Evolutionary conservation across 2,329 filamentous ascomycete species (phyloP), one percentile per base, ranked within the genome.

Genomic region (Aureobasidium mangrovei): DNA sequence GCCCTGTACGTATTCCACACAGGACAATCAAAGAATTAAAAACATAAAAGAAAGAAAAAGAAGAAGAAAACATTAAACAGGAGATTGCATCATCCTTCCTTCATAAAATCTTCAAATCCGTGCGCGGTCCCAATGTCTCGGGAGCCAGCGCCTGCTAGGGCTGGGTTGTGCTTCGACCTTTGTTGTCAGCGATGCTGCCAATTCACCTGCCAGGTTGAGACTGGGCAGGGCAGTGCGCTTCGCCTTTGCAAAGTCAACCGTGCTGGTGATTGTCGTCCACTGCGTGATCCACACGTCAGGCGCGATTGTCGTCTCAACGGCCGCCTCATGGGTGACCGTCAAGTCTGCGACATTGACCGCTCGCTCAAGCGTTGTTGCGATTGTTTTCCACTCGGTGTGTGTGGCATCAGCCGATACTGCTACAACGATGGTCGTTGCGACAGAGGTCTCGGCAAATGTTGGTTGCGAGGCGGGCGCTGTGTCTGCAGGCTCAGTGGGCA

Each of bases 61-160:
- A 7, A 44, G 6, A 35, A 8, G 33, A 51, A 41, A 51, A 51
- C 47, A 51, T 51, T 51, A 49, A 12, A 41, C 35, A 35, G 40
- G 41, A 48, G n/a, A 39, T 27, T 49, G 46, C 46, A 27, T 39
- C 40, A 4, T 3, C 10, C 31, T 40, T 48, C 45, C 35, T 48
- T 48, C 45, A 7, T 48, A 42, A 51, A 51, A 51, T 51, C 38
- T 51, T 51, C 10, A 51, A 18, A 28, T 41, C 24, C 38, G 28
- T 51, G 47, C 38, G 33, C 38, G 47, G 38, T 38, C 47, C 47
- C 47, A 51, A 18, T 51, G 28, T 51, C 47, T 42, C 7, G 47
- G 47, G 47, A 51, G 47, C 47, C 47, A 51, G 38, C 47, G 47
- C 38, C 47, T 51, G 47, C 47, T 51, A 35, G 47, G 38, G 29